Evolutionary conservation across 257 asterid genomes (phyloP).

Genomic region (Rehmannia glutinosa): DNA sequence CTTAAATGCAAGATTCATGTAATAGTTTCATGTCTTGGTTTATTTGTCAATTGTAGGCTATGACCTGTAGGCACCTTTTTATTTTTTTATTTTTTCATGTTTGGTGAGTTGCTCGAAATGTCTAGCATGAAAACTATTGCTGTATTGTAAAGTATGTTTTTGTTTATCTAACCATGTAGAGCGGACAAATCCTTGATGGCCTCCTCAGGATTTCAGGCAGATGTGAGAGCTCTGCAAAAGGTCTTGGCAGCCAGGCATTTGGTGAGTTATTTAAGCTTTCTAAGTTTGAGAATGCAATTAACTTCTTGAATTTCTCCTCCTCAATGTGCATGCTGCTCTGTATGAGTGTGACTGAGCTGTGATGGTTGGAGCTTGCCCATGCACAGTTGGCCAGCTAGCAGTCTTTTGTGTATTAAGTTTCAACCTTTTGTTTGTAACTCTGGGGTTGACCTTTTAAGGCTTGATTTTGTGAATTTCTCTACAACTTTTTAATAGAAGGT

Average conservation of each 20-base stretch:
- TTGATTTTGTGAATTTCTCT: neutral
- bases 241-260: conserved; percentile 49
- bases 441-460: neutral
- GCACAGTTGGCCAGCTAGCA: neutral
- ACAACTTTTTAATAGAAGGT: neutral
- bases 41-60: neutral
- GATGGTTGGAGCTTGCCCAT: neutral
- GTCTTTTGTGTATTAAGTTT: neutral
- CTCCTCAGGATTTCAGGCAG: conserved; percentile 97
- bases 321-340: neutral
- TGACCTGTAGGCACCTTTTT: neutral
- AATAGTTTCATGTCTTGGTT: neutral
- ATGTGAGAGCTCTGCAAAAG: conserved; percentile 93
- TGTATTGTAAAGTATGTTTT: conserved; percentile 4
- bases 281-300: neutral
- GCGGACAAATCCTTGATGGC: conserved; percentile 88
- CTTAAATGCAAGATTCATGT: neutral
- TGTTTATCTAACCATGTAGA: conserved; percentile 37
- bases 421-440: neutral
- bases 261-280: conserved; percentile 28
- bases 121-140: neutral
- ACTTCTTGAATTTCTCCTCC: neutral
- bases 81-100: neutral
- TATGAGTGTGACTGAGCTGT: neutral
- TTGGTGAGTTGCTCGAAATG: neutral